phyloP scores from a whole-genome alignment of 495 filamentous ascomycete genomes.

The Lindgomyces ingoldianus region DNA sequence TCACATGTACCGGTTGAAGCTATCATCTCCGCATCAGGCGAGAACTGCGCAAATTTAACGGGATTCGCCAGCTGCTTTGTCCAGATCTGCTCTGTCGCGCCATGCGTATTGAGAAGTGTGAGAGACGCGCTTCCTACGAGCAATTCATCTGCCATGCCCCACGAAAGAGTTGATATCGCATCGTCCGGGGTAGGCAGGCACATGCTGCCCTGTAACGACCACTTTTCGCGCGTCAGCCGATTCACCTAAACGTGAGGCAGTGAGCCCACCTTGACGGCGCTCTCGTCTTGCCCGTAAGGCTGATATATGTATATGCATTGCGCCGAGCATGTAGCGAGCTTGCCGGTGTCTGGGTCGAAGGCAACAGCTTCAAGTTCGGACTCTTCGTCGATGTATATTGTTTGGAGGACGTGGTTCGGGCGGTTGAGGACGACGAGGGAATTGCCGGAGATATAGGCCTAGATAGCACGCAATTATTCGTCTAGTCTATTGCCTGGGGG shows the following conservation, averaged over 20 bases:
- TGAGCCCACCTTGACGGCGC: conserved; percentile 62
- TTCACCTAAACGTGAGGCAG: background rate
- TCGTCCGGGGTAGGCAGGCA: conserved; percentile 45
- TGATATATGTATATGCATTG: conserved; percentile 73
- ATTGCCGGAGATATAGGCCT: conserved; percentile 89
- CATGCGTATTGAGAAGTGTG: conserved; percentile 64
- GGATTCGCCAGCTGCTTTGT: conserved; percentile 68
- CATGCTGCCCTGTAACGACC: conserved; percentile 55
- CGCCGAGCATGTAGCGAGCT: conserved; percentile 73
- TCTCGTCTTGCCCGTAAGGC: conserved; percentile 70
- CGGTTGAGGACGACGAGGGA: conserved; percentile 79
- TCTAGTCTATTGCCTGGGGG: background rate
- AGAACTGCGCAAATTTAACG: conserved; percentile 75
- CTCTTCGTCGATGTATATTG: conserved; percentile 82
- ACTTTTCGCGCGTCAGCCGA: conserved; percentile 45
- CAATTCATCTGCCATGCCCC: conserved; percentile 81
- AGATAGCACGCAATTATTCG: conserved; percentile 14
- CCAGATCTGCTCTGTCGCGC: conserved; percentile 64
- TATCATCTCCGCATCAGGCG: conserved; percentile 80
- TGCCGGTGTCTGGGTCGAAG: conserved; percentile 79
- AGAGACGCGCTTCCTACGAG: conserved; percentile 72
- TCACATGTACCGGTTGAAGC: conserved; percentile 81
- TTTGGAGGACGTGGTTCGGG: conserved; percentile 77
- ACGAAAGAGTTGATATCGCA: conserved; percentile 68
- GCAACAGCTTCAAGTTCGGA: conserved; percentile 69